A percentile compares a stretch with the other conserved stretches of the same genome.
Conservation (phyloP, 805 yeast species). For the Candida ipomoeae region DNA sequence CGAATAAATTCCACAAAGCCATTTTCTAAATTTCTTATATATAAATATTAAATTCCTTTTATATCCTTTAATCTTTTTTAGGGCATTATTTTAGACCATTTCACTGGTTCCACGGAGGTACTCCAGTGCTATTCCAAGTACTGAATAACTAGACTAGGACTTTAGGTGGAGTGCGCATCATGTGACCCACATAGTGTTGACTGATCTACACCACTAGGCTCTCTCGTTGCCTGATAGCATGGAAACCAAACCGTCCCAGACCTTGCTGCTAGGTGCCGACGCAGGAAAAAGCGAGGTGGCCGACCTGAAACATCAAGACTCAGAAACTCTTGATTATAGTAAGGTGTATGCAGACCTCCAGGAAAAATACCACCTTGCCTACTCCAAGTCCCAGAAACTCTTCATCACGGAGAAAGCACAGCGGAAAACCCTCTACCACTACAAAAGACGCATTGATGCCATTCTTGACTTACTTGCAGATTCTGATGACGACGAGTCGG, state of each 20-base stretch:
- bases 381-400: conserved; percentile 22
- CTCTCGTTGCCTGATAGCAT: not conserved
- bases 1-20: too few relatives aligned
- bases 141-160: too few relatives aligned
- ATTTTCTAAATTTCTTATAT: too few relatives aligned
- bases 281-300: not conserved
- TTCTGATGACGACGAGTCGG: conserved; percentile 11
- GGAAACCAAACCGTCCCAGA: not conserved
- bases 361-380: conserved; percentile 23
- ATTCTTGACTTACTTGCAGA: conserved; percentile 27
- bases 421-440: conserved; percentile 31
- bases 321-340: conserved; percentile 20
- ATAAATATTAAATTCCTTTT: too few relatives aligned
- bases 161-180: not conserved
- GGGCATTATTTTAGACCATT: too few relatives aligned
- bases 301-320: not conserved
- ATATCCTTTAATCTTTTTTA: too few relatives aligned
- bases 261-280: not conserved
- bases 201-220: not conserved
- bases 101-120: too few relatives aligned
- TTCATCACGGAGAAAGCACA: conserved; percentile 32
- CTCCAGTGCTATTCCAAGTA: too few relatives aligned
- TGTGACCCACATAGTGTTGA: not conserved
- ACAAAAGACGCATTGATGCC: conserved; percentile 36
- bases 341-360: conserved; percentile 27